Evolutionary conservation across 257 asterid genomes (phyloP).

Genomic region (Gentiana macrophylla): DNA sequence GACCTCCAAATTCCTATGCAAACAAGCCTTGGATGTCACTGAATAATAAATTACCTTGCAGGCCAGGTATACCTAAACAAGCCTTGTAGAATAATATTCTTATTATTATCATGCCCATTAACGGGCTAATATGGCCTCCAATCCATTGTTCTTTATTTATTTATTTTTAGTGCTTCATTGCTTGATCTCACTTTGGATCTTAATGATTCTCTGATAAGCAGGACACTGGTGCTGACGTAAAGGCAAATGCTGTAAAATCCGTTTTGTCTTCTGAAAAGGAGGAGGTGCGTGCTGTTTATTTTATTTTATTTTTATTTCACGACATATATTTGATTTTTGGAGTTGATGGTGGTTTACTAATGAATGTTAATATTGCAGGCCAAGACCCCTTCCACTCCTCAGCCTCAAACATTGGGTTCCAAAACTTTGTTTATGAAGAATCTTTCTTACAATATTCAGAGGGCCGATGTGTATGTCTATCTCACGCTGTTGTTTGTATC

Average conservation of each 20-base stretch:
- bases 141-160: too few species aligned
- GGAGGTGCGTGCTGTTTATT: constrained; percentile 25
- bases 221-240: constrained; percentile 41
- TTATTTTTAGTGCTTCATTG: too few species aligned
- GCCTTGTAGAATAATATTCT: too few species aligned
- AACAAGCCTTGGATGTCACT: too few species aligned
- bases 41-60: too few species aligned
- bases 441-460: constrained; percentile 43
- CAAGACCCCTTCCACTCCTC: constrained; percentile 30
- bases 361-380: constrained; percentile 25
- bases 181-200: too few species aligned
- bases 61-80: too few species aligned
- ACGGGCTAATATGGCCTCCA: too few species aligned
- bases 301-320: too few species aligned
- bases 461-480: constrained; percentile 51
- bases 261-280: constrained; percentile 11
- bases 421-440: constrained; percentile 73
- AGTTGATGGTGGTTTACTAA: background rate
- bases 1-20: too few species aligned
- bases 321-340: background rate
- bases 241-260: constrained; percentile 24
- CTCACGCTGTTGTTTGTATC: background rate
- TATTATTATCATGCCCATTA: too few species aligned
- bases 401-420: constrained; percentile 32
- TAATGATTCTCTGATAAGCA: constrained; percentile 4